Base-by-base conservation (phyloP, 768 basidiomycete genomes). In the Trametes cinnabarina region DNA sequence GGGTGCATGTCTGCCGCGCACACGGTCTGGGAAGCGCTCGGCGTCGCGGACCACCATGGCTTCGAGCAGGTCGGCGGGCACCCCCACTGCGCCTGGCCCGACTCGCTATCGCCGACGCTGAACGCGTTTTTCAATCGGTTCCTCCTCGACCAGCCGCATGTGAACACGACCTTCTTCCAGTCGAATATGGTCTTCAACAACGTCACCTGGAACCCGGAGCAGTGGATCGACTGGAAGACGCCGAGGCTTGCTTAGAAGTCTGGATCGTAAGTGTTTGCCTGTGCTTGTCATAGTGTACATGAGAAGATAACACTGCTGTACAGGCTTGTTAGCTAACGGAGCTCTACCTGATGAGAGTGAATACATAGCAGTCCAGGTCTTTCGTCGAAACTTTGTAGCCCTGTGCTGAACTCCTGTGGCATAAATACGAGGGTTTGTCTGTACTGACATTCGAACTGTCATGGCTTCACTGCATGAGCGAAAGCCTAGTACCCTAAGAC, bases 81-180 rank as follows among this genome's bases (percentile, higher is more conserved):
- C 61, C 67, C 67, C 28, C 83, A 85, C 61, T 85, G 83, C 69
- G 70, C 69, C 2, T 83, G 81, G 78, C 83, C 83, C 2, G 68
- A 77, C 2, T 64, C 58, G 40, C 75, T 81, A 53, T 73, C 78
- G 48, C 65, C 71, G 1, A 73, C 77, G 37, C 69, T 85, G 54
- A 74, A 73, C 55, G 82, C 82, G 12, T 85, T 83, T 66, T 69
- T 85, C 63, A 74, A 81, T 70, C 79, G 78, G 63, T 85, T 83
- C 72, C 68, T 85, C 66, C 71, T 79, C 48, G 76, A 71, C 26
- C 74, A 82, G 67, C 55, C 14, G 11, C 7, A 60, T 25, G 73
- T 76, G 15, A 82, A 76, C 70, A 84, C 83, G 10, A 75, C 71
- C 62, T 72, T 78, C 58, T 66, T 77, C 55, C 71, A 70, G 61